phyloP scores from a whole-genome alignment of 2,329 filamentous ascomycete species.

The Dothideomycetes sp. region DNA sequence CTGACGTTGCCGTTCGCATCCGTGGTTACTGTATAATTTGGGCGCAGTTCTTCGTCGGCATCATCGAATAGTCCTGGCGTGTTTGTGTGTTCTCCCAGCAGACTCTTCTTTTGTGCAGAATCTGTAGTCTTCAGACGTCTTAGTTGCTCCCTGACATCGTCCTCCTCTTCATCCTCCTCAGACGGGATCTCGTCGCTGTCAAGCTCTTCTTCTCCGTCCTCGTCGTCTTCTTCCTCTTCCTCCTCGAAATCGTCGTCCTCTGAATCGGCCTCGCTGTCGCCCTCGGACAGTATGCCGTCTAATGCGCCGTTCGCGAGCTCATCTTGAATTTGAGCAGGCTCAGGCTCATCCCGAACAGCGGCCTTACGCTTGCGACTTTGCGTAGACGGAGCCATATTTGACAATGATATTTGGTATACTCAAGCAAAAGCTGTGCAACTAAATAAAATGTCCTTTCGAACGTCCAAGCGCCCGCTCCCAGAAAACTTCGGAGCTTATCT shows the following conservation, averaged over 20 bases:
- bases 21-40: slow-evolving; percentile 51
- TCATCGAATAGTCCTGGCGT: slow-evolving; percentile 10
- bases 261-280: slow-evolving; percentile 8
- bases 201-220: slow-evolving; percentile 24
- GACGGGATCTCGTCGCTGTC: slow-evolving; percentile 29
- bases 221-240: slow-evolving; percentile 24
- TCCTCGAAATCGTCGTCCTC: slow-evolving; percentile 17
- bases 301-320: slow-evolving; percentile 10
- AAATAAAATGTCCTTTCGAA: slow-evolving; percentile 1
- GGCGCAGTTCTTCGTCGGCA: slow-evolving; percentile 20
- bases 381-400: slow-evolving; percentile 7
- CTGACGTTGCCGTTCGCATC: slow-evolving; percentile 86
- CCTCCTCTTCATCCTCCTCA: slow-evolving; percentile 24
- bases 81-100: no score
- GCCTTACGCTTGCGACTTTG: slow-evolving; percentile 11
- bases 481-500: slow-evolving; percentile 7
- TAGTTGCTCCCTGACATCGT: slow-evolving; percentile 32
- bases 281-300: slow-evolving; percentile 10
- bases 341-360: slow-evolving; percentile 4
- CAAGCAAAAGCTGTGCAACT: slow-evolving; percentile 3
- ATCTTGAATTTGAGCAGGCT: slow-evolving; percentile 3
- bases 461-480: neutral
- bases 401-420: slow-evolving; percentile 2
- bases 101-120: no score
- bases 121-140: slow-evolving; percentile 27